Conservation (phyloP, 768 basidiomycete species). For the Pisolithus tinctorius region DNA sequence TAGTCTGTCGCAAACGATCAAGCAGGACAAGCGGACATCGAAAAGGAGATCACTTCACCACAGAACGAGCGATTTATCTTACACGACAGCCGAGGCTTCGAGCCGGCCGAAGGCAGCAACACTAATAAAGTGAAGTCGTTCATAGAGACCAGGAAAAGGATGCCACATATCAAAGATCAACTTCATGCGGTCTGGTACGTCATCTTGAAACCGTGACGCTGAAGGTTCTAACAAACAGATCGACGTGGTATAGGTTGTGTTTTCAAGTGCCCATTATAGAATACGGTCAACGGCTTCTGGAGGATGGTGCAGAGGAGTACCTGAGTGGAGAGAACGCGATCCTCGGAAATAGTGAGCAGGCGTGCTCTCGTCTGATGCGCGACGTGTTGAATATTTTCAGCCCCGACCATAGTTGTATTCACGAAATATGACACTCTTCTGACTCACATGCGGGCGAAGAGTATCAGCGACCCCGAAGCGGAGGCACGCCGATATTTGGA, state of each 20-base stretch:
- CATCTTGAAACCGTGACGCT: neutral
- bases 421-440: slow-evolving; percentile 6
- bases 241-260: neutral
- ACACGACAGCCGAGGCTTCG: slow-evolving; percentile 13
- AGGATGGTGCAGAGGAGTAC: slow-evolving; percentile 1
- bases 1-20: neutral
- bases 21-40: slow-evolving; percentile 4
- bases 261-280: slow-evolving; percentile 1
- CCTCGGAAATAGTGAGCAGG: slow-evolving; percentile 1
- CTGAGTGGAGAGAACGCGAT: neutral
- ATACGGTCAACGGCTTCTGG: neutral
- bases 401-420: slow-evolving; percentile 1
- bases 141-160: neutral
- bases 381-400: neutral
- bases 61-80: slow-evolving; percentile 8
- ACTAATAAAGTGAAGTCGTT: slow-evolving; percentile 4
- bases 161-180: slow-evolving; percentile 2
- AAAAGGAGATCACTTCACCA: slow-evolving; percentile 5
- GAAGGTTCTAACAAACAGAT: neutral
- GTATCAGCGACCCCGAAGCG: neutral
- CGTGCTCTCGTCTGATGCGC: neutral
- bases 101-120: slow-evolving; percentile 5
- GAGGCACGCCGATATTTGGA: neutral
- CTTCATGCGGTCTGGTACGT: slow-evolving; percentile 12
- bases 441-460: neutral